Percentiles rank a stretch among this genome's conserved stretches.
phyloP scores from a whole-genome alignment of 2,329 filamentous ascomycete genomes.

The Penicillium fuscoglaucum region DNA sequence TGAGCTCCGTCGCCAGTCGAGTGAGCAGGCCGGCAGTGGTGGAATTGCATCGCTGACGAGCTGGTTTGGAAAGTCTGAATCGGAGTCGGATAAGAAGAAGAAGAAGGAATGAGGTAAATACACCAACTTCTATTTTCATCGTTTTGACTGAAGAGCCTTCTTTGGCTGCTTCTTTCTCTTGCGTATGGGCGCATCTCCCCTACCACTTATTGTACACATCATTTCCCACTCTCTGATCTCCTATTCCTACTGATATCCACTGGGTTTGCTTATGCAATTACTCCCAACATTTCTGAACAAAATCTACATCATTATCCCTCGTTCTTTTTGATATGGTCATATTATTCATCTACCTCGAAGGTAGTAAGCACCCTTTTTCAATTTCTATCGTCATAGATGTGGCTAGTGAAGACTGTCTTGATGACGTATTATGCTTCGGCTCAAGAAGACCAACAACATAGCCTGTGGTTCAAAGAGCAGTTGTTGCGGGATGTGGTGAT shows the following conservation, averaged over 20 bases:
- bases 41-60: constrained; percentile 6
- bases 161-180: not conserved
- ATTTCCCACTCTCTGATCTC: constrained; percentile 3
- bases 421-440: not conserved
- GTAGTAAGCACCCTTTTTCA: not conserved
- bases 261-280: not conserved
- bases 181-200: constrained; percentile 1
- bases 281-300: not conserved
- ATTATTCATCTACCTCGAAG: not conserved
- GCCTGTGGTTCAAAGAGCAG: not conserved
- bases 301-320: not conserved
- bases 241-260: constrained; percentile 8
- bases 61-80: constrained; percentile 16
- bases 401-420: not conserved
- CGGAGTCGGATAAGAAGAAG: constrained; percentile 17
- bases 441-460: not conserved
- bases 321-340: too few relatives aligned
- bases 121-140: not conserved
- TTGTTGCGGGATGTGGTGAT: not conserved
- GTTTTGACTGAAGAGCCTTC: not conserved
- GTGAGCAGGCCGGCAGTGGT: constrained; percentile 6
- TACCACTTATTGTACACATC: constrained; percentile 17
- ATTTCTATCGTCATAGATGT: not conserved
- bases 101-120: constrained; percentile 22
- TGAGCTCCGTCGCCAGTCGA: constrained; percentile 26